Evolutionary conservation across 2,329 filamentous ascomycete genomes (phyloP).

Genomic region (Emmonsia crescens): DNA sequence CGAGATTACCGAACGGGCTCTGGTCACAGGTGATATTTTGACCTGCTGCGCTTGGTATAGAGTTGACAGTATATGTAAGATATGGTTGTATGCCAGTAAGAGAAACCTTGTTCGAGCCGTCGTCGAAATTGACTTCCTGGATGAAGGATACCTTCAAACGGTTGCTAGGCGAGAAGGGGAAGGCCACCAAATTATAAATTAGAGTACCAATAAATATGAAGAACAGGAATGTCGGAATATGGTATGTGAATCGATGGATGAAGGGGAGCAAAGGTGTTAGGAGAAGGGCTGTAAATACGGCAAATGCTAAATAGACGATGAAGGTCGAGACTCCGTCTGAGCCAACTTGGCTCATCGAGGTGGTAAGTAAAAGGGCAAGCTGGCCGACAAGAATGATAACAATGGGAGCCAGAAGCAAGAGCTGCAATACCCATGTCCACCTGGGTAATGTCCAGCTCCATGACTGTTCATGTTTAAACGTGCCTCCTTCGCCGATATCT

Average conservation of each 20-base stretch:
- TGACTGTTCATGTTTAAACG: conserved; percentile 63
- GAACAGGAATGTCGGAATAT: conserved; percentile 67
- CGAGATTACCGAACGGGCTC: conserved; percentile 31
- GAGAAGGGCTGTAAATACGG: conserved; percentile 57
- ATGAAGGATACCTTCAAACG: conserved; percentile 81
- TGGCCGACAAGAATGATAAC: conserved; percentile 68
- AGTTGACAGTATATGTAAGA: conserved; percentile 53
- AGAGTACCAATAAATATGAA: conserved; percentile 62
- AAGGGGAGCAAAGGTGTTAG: conserved; percentile 72
- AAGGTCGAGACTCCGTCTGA: conserved; percentile 68
- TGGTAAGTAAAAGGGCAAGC: conserved; percentile 59
- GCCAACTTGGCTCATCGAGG: conserved; percentile 67
- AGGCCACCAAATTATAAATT: conserved; percentile 75
- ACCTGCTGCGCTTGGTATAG: conserved; percentile 60
- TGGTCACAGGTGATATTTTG: conserved; percentile 45
- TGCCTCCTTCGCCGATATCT: conserved; percentile 22
- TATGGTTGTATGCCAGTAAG: conserved; percentile 59
- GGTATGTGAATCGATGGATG: conserved; percentile 73
- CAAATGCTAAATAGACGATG: conserved; percentile 59
- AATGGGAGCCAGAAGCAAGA: conserved; percentile 68
- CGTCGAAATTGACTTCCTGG: conserved; percentile 68
- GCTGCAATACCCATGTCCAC: conserved; percentile 82
- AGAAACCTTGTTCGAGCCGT: conserved; percentile 57
- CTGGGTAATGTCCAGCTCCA: conserved; percentile 73
- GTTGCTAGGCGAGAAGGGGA: conserved; percentile 72